Percentiles rank a stretch among this genome's conserved stretches.
Conservation (phyloP, 1,284 basidiomycete species). For the Bondarzewia mesenterica region DNA sequence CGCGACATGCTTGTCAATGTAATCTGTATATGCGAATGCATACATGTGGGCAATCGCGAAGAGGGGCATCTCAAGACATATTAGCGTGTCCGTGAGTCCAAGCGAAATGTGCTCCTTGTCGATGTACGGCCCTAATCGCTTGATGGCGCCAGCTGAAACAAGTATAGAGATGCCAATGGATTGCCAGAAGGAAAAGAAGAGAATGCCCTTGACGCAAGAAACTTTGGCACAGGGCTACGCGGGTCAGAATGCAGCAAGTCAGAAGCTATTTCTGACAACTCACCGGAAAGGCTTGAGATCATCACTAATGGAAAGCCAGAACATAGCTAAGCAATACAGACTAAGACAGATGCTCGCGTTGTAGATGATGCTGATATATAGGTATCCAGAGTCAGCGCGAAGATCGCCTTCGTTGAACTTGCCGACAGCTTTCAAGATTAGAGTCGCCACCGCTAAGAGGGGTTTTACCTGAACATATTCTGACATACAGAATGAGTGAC, state of each 20-base stretch:
- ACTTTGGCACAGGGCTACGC: slow-evolving; percentile 77
- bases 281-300: slow-evolving; percentile 85
- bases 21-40: slow-evolving; percentile 83
- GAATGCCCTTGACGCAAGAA: slow-evolving; percentile 97
- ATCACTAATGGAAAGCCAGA: slow-evolving; percentile 85
- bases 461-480: slow-evolving; percentile 99
- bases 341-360: slow-evolving; percentile 68
- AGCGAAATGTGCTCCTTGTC: slow-evolving; percentile 88
- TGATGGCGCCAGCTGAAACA: slow-evolving; percentile 76
- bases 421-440: slow-evolving; percentile 80
- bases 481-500: slow-evolving; percentile 24
- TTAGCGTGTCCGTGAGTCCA: slow-evolving; percentile 83
- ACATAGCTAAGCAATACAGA: slow-evolving; percentile 87
- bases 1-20: slow-evolving; percentile 53
- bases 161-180: slow-evolving; percentile 81
- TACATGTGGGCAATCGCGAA: slow-evolving; percentile 93
- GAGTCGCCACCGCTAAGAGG: slow-evolving; percentile 75
- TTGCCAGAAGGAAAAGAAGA: slow-evolving; percentile 99
- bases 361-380: slow-evolving; percentile 84
- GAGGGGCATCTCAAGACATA: slow-evolving; percentile 96
- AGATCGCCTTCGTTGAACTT: slow-evolving; percentile 91
- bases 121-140: slow-evolving; percentile 77
- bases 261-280: slow-evolving; percentile 20
- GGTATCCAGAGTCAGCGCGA: slow-evolving; percentile 79
- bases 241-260: slow-evolving; percentile 1